Base-by-base conservation (phyloP, 2,329 filamentous ascomycete species). In the Colletotrichum sp. region DNA sequence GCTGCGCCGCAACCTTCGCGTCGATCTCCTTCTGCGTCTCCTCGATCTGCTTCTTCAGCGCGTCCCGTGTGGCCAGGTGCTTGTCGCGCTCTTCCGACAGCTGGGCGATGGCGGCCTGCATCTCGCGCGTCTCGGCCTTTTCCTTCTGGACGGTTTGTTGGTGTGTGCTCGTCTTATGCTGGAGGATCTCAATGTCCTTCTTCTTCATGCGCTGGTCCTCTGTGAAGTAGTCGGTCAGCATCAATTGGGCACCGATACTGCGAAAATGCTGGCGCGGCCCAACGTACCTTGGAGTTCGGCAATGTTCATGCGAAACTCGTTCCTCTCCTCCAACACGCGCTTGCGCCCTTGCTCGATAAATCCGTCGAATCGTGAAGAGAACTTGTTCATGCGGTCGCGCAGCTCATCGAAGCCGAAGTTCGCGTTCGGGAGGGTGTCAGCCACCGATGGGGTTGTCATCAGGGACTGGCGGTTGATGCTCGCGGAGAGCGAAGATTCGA, bases 351-450 rank as follows among this genome's bases (percentile, higher is more conserved):
- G 93, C 82, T 98, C 96, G 78, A 99, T 98, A 80, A 98, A 99
- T 0, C 93, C 93, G 83, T 99, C 97, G 81, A 99, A 99, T 80
- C 92, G 94, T 10, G 92, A 90, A 0, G 95, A 98, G 84, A 99
- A 99, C 78, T 95, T 95, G 70, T 93, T 91, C 97, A 99, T 99
- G 85, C 96, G 95, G 81, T 96, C 95, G 85, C 96, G 96, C 82
- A 99, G 87, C 80, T 98, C 95, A 81, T 99, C 96, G 85, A 99
- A 99, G 75, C 96, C 96, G 84, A 99, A 99, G 85, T 98, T 96
- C 85, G 98, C 95, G 83, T 91, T 95, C 44, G 97, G 97, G 10
- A 99, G 92, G 66, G 92, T 92, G 83, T 96, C 94, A 57, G 93
- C 93, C 87, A 95, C 92, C 8, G 93, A 94, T 16, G 92, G 90